Evolutionary conservation across 108 stramenopile genomes (phyloP).

Genomic region (Nitzschia putrida): DNA sequence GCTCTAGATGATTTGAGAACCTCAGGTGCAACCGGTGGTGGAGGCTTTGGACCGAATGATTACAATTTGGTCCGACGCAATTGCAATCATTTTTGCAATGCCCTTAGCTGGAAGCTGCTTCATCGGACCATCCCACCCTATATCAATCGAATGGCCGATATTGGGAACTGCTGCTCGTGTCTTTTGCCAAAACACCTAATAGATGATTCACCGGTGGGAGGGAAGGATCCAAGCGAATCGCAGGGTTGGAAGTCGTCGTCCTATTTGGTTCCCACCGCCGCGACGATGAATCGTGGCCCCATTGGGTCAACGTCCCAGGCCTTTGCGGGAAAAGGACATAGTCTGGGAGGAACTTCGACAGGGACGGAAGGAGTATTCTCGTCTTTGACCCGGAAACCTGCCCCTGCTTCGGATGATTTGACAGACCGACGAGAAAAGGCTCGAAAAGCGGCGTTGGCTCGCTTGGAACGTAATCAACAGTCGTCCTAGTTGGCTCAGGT

Average conservation of each 20-base stretch:
- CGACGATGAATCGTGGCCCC: constrained; percentile 44
- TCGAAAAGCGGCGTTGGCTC: constrained; percentile 75
- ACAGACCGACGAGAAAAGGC: constrained; percentile 82
- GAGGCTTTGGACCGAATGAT: constrained; percentile 64
- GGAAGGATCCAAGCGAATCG: constrained; percentile 20
- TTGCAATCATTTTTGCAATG: constrained; percentile 94
- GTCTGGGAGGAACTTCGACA: constrained; percentile 28
- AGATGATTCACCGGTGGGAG: constrained; percentile 80
- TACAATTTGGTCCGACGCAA: constrained; percentile 83
- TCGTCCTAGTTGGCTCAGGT: not conserved
- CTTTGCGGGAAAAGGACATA: constrained; percentile 57
- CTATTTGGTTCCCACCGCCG: constrained; percentile 48
- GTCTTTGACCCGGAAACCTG: not conserved
- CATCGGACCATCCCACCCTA: constrained; percentile 67
- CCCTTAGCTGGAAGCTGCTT: constrained; percentile 72
- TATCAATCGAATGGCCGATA: constrained; percentile 85
- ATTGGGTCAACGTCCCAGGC: constrained; percentile 22
- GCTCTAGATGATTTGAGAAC: constrained; percentile 67
- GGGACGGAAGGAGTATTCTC: constrained; percentile 17
- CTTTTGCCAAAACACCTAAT: constrained; percentile 76
- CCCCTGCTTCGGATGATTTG: constrained; percentile 48
- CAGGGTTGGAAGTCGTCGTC: constrained; percentile 32
- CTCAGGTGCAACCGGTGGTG: not conserved
- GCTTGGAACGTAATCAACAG: constrained; percentile 50
- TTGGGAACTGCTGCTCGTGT: constrained; percentile 81